A percentile compares a stretch with the other conserved stretches of the same genome.
Evolutionary conservation across 305 asterid genomes (phyloP).

Genomic region (Salvia sclarea): DNA sequence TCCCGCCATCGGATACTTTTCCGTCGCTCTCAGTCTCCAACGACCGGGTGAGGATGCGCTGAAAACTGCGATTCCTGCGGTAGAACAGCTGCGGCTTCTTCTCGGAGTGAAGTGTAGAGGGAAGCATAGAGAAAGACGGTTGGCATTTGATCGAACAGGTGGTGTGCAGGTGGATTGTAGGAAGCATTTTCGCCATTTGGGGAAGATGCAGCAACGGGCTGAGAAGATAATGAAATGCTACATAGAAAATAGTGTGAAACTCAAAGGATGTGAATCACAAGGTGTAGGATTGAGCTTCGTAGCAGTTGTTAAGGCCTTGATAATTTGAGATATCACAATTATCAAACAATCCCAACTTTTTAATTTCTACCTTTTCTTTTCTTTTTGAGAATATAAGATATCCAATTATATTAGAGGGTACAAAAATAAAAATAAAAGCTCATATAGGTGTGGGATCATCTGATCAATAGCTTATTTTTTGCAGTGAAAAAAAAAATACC

Average conservation of each 20-base stretch:
- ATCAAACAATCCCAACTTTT: not conserved
- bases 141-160: constrained; percentile 42
- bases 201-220: not conserved
- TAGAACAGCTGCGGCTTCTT: constrained; percentile 15
- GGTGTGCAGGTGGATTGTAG: constrained; percentile 43
- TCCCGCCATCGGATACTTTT: constrained; percentile 30
- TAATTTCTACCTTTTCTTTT: not conserved
- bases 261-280: constrained; percentile 19
- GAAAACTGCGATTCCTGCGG: constrained; percentile 18
- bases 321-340: not conserved
- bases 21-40: constrained; percentile 41
- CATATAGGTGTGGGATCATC: no score
- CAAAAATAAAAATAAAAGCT: no score
- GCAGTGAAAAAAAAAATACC: no score
- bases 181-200: constrained; percentile 41
- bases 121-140: constrained; percentile 34
- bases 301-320: not conserved
- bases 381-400: no score
- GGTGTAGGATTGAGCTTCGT: constrained; percentile 23
- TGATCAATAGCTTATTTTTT: no score
- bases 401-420: no score
- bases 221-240: not conserved
- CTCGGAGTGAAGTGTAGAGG: constrained; percentile 6
- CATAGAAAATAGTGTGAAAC: not conserved
- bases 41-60: constrained; percentile 32